Conservation (phyloP, 2,329 filamentous ascomycete genomes). For the Ciborinia camelliae region DNA sequence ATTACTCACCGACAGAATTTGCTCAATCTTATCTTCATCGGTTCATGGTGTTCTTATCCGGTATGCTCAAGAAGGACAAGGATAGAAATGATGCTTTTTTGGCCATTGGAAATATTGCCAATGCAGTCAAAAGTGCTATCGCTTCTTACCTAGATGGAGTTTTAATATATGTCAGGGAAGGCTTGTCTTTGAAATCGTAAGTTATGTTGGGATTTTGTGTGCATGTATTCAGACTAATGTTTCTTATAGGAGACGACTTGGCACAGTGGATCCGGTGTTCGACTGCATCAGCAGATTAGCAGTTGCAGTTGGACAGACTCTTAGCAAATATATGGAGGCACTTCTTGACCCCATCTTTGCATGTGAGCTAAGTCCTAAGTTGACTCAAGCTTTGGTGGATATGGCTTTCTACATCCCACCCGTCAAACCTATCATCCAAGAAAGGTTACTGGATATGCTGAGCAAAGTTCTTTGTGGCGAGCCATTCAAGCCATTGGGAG, state of each 20-base stretch:
- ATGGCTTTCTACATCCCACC: slow-evolving; percentile 99
- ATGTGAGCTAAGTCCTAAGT: slow-evolving; percentile 87
- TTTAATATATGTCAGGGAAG: slow-evolving; percentile 88
- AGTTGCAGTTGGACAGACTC: slow-evolving; percentile 88
- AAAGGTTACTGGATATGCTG: slow-evolving; percentile 88
- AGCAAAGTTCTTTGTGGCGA: slow-evolving; percentile 91
- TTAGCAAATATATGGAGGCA: slow-evolving; percentile 98
- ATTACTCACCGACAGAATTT: slow-evolving; percentile 89
- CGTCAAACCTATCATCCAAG: slow-evolving; percentile 88
- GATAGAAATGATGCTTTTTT: slow-evolving; percentile 92
- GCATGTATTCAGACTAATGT: slow-evolving; percentile 31
- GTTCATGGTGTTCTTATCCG: slow-evolving; percentile 94
- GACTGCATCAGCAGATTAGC: slow-evolving; percentile 97
- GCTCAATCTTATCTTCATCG: slow-evolving; percentile 83
- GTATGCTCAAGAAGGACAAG: slow-evolving; percentile 91
- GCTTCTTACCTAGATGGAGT: slow-evolving; percentile 94
- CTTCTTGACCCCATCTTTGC: slow-evolving; percentile 94
- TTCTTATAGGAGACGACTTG: slow-evolving; percentile 40
- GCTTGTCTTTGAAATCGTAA: slow-evolving; percentile 73
- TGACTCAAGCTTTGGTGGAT: slow-evolving; percentile 93
- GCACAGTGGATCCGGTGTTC: slow-evolving; percentile 73
- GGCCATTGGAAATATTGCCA: slow-evolving; percentile 93
- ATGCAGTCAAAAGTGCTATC: slow-evolving; percentile 92
- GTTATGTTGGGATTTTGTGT: slow-evolving; percentile 24
- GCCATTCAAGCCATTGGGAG: slow-evolving; percentile 87